Percentiles rank a stretch among this genome's conserved stretches.
Conservation (phyloP, 2,329 filamentous ascomycete species). For the Aspergillus sojae region DNA sequence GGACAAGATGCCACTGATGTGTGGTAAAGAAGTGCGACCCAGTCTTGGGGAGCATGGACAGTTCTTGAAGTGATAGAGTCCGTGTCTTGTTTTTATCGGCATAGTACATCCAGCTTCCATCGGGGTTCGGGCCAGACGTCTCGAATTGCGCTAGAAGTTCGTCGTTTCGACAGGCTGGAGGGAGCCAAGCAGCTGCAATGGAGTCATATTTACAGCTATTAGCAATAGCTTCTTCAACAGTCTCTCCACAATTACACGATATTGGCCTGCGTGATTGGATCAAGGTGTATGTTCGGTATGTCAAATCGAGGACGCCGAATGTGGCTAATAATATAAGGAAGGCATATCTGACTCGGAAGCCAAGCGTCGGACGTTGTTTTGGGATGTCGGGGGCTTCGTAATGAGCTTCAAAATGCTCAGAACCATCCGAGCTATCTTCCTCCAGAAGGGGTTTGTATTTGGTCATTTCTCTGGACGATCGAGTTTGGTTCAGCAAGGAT, state of each 20-base stretch:
- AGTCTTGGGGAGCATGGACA: conserved; percentile 24
- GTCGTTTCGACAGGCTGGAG: conserved; percentile 36
- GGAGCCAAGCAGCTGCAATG: conserved; percentile 40
- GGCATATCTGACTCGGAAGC: background rate
- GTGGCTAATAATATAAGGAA: background rate
- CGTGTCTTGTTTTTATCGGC: conserved; percentile 28
- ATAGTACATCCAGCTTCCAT: conserved; percentile 39
- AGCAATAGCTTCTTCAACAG: conserved; percentile 29
- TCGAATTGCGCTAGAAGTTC: conserved; percentile 39
- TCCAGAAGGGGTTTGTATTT: background rate
- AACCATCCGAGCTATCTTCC: background rate
- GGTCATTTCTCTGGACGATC: background rate
- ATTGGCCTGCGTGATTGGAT: conserved; percentile 8
- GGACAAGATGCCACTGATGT: conserved; percentile 34
- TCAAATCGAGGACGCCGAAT: background rate
- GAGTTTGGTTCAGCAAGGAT: background rate
- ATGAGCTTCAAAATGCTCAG: background rate
- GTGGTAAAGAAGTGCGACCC: conserved; percentile 22
- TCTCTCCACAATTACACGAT: conserved; percentile 38
- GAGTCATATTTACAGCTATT: conserved; percentile 38
- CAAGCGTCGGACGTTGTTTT: background rate
- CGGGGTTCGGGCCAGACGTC: conserved; percentile 27
- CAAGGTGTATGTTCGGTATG: background rate
- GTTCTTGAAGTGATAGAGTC: conserved; percentile 17
- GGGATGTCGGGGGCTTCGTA: background rate